Evolutionary conservation across 73 alveolate species (phyloP).

Genomic region (Stentor roeselii): DNA sequence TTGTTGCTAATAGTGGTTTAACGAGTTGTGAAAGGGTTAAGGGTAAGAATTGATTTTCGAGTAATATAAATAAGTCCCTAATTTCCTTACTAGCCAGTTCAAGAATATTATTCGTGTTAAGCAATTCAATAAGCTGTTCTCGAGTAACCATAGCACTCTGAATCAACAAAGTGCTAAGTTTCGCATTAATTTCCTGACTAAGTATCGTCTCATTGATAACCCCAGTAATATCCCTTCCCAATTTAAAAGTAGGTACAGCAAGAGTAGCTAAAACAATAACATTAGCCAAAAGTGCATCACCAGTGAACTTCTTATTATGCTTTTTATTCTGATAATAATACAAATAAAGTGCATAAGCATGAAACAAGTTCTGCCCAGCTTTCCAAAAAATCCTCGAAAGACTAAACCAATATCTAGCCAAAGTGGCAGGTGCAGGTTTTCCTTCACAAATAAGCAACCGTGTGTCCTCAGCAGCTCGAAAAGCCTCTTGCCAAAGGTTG

Average conservation of each 20-base stretch:
- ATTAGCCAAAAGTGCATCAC: neutral
- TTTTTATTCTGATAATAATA: neutral
- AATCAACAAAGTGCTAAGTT: neutral
- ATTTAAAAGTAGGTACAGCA: slow-evolving; percentile 12
- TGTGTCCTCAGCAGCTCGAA: slow-evolving; percentile 20
- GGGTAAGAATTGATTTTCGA: slow-evolving; percentile 15
- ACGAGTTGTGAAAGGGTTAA: neutral
- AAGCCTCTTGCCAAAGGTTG: slow-evolving; percentile 23
- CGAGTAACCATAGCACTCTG: neutral
- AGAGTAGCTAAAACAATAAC: neutral
- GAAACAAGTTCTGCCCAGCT: slow-evolving; percentile 23
- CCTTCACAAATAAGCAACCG: neutral
- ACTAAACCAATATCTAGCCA: slow-evolving; percentile 4
- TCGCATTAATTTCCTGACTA: neutral
- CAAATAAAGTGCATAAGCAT: slow-evolving; percentile 5
- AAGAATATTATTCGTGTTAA: neutral
- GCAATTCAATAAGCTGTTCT: slow-evolving; percentile 13
- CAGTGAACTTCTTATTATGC: slow-evolving; percentile 7
- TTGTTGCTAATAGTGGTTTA: neutral
- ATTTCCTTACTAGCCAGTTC: neutral
- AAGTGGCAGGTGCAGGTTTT: neutral
- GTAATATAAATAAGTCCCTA: neutral
- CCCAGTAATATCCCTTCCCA: neutral
- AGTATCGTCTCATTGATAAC: neutral
- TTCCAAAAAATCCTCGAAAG: slow-evolving; percentile 5